A percentile compares a stretch with the other conserved stretches of the same genome.
Evolutionary conservation across 2,329 filamentous ascomycete species (phyloP).

Genomic region (Clarireedia hainanense): DNA sequence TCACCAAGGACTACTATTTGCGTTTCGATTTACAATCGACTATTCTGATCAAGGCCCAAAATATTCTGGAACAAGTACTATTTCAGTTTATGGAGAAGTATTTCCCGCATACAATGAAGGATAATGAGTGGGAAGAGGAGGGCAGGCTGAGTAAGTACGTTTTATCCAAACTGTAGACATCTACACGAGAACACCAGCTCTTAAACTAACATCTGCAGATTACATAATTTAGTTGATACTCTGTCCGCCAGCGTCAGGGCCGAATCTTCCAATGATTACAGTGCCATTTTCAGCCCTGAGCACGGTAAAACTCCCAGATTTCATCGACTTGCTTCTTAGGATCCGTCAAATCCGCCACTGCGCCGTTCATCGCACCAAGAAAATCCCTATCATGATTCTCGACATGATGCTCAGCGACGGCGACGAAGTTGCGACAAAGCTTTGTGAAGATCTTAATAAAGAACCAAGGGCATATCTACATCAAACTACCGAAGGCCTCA

Average conservation of each 20-base stretch:
- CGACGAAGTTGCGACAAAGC: background rate
- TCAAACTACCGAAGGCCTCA: no score
- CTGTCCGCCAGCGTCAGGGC: no score
- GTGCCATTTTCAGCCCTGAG: no score
- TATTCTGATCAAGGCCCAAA: background rate
- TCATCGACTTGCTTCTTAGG: background rate
- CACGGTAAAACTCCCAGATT: no score
- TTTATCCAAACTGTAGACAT: background rate
- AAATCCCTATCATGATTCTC: background rate
- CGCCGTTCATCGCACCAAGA: background rate
- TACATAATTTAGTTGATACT: background rate
- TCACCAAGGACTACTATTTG: background rate
- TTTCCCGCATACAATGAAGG: background rate
- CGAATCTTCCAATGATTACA: no score
- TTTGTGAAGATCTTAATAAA: background rate
- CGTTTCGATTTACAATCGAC: background rate
- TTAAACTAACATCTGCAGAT: background rate
- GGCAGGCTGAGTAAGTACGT: background rate
- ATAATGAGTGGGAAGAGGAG: constrained; percentile 1
- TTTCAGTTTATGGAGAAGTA: background rate
- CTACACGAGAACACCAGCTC: no score
- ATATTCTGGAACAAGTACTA: background rate
- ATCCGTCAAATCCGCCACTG: constrained; percentile 1
- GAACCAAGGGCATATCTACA: no score
- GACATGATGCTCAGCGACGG: background rate